phyloP scores from a whole-genome alignment of 164 flowering plant genomes.

The Piper betle region DNA sequence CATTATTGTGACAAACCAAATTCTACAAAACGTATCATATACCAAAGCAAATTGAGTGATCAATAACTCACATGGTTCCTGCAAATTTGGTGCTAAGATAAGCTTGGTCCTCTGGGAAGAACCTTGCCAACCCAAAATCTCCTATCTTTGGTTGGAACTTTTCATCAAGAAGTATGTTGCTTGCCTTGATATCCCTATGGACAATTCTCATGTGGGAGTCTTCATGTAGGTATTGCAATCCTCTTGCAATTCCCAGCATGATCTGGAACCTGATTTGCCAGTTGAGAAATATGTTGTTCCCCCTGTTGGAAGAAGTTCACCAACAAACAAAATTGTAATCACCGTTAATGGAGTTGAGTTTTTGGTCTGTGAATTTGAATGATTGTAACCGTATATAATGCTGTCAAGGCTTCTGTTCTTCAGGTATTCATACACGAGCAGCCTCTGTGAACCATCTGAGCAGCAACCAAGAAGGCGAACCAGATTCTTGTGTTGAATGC shows the following conservation, averaged over 20 bases:
- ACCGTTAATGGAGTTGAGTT: too few relatives aligned
- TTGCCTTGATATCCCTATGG: slow-evolving; percentile 66
- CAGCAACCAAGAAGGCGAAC: slow-evolving; percentile 73
- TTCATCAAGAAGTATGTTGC: slow-evolving; percentile 59
- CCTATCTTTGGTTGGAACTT: slow-evolving; percentile 53
- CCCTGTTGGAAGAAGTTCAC: slow-evolving; percentile 28
- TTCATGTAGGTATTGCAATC: slow-evolving; percentile 58
- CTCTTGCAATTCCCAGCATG: slow-evolving; percentile 47
- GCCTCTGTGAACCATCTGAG: slow-evolving; percentile 50
- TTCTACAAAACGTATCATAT: too few relatives aligned
- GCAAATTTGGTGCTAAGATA: slow-evolving; percentile 66
- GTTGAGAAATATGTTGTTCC: slow-evolving; percentile 23
- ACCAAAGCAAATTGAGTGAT: too few relatives aligned
- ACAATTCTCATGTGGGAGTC: slow-evolving; percentile 53
- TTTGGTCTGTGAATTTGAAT: neutral
- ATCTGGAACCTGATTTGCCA: slow-evolving; percentile 45
- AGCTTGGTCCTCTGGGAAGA: slow-evolving; percentile 60
- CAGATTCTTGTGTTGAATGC: slow-evolving; percentile 71
- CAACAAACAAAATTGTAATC: too few relatives aligned
- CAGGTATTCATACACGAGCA: slow-evolving; percentile 65
- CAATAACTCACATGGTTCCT: slow-evolving; percentile 59
- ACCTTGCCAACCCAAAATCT: slow-evolving; percentile 60
- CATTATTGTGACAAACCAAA: too few relatives aligned
- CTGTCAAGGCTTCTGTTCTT: slow-evolving; percentile 56
- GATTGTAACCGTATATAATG: slow-evolving; percentile 37